Evolutionary conservation across 1,284 basidiomycete genomes (phyloP).

Genomic region (Ceratobasidium sp.): DNA sequence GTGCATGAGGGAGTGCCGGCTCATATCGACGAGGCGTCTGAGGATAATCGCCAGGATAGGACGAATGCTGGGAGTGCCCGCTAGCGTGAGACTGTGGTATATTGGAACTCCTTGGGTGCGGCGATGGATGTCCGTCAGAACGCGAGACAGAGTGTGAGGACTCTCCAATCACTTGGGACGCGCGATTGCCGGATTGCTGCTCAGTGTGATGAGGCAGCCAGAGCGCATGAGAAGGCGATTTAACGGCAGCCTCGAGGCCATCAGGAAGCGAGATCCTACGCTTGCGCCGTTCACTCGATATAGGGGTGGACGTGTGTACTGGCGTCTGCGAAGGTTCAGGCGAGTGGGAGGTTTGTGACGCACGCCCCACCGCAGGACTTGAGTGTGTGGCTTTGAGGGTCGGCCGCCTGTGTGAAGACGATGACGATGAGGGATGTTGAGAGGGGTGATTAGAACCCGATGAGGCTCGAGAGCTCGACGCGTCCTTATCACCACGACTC

Average conservation of each 20-base stretch:
- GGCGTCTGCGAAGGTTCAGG: not conserved
- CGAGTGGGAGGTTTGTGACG: not conserved
- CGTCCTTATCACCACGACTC: conserved; percentile 26
- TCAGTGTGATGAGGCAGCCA: conserved; percentile 34
- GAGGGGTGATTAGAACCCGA: conserved; percentile 13
- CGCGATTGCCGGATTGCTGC: not conserved
- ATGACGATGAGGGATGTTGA: conserved; percentile 18
- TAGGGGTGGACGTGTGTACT: conserved; percentile 32
- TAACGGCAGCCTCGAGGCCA: conserved; percentile 43
- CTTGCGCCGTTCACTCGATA: conserved; percentile 26
- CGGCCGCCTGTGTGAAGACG: conserved; percentile 26
- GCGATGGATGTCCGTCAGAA: conserved; percentile 4
- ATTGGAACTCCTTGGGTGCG: not conserved
- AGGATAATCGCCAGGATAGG: not conserved
- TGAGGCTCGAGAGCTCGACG: not conserved
- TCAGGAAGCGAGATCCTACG: conserved; percentile 30
- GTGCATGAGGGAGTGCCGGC: conserved; percentile 26
- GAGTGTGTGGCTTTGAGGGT: conserved; percentile 26
- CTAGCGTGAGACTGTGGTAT: not conserved
- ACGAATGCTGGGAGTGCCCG: not conserved
- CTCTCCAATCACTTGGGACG: not conserved
- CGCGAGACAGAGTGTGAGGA: not conserved
- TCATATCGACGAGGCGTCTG: conserved; percentile 8
- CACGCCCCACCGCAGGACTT: conserved; percentile 25
- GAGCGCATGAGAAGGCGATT: conserved; percentile 38